phyloP scores from a whole-genome alignment of 2,329 filamentous ascomycete species.

The Exutisphaerella laricina region DNA sequence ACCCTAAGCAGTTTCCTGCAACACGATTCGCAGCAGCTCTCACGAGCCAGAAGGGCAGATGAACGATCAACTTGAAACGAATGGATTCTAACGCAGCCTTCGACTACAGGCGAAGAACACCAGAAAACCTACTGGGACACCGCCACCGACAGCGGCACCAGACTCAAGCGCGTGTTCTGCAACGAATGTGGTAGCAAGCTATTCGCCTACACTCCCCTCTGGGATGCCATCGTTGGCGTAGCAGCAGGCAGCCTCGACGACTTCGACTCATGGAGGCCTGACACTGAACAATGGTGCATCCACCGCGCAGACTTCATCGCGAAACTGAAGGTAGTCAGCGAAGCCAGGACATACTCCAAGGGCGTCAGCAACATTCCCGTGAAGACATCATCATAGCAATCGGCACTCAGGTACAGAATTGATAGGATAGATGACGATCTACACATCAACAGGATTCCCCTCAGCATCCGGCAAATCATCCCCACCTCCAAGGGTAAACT shows the following conservation, averaged over 20 bases:
- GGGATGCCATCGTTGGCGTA: constrained; percentile 21
- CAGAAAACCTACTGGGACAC: constrained; percentile 40
- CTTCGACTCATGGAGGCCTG: constrained; percentile 22
- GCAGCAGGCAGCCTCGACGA: constrained; percentile 24
- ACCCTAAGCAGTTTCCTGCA: no score
- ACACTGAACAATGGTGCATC: constrained; percentile 24
- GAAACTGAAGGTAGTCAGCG: constrained; percentile 14
- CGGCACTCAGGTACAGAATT: no score
- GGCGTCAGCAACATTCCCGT: constrained; percentile 6
- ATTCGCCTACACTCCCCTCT: constrained; percentile 19
- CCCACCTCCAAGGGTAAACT: background rate
- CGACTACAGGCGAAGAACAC: constrained; percentile 36
- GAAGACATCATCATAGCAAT: background rate
- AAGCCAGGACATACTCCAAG: constrained; percentile 9
- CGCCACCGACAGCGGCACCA: constrained; percentile 41
- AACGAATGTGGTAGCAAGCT: constrained; percentile 34
- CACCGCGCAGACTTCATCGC: constrained; percentile 17
- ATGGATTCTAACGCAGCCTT: no score
- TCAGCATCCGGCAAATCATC: constrained; percentile 1
- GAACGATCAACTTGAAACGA: no score
- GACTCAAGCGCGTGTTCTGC: constrained; percentile 41
- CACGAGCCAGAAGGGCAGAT: no score
- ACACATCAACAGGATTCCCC: no score
- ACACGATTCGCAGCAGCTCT: no score
- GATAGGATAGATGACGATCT: no score